Conservation (phyloP, 2,329 filamentous ascomycete genomes). For the Cladosporium velox region DNA sequence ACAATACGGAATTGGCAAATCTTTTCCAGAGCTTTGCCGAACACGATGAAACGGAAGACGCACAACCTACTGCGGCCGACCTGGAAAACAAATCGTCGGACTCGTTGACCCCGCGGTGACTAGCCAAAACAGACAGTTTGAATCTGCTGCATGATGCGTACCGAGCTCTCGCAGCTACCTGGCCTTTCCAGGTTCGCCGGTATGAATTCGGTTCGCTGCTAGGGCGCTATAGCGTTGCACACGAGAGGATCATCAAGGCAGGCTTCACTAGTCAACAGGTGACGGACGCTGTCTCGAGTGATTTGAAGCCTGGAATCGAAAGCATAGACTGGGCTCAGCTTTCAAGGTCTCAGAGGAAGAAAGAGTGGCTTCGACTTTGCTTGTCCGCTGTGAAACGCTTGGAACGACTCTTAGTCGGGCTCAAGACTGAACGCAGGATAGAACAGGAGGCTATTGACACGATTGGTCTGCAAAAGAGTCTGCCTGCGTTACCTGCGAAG, state of each 20-base stretch:
- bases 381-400: background rate
- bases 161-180: conserved; percentile 7
- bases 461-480: background rate
- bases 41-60: background rate
- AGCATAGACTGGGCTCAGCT: background rate
- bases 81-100: background rate
- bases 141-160: background rate
- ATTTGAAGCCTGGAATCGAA: background rate
- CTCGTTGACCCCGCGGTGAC: background rate
- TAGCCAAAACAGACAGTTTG: background rate
- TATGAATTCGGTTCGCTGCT: background rate
- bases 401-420: background rate
- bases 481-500: background rate
- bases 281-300: background rate
- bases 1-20: background rate
- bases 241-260: background rate
- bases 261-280: background rate
- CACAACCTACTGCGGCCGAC: background rate
- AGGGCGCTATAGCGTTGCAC: background rate
- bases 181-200: conserved; percentile 14
- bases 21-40: conserved; percentile 7
- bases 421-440: background rate
- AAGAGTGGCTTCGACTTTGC: background rate
- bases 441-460: background rate
- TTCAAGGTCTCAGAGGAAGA: background rate